Base-by-base conservation (phyloP, 805 yeast species). In the Pichia deserticola region DNA sequence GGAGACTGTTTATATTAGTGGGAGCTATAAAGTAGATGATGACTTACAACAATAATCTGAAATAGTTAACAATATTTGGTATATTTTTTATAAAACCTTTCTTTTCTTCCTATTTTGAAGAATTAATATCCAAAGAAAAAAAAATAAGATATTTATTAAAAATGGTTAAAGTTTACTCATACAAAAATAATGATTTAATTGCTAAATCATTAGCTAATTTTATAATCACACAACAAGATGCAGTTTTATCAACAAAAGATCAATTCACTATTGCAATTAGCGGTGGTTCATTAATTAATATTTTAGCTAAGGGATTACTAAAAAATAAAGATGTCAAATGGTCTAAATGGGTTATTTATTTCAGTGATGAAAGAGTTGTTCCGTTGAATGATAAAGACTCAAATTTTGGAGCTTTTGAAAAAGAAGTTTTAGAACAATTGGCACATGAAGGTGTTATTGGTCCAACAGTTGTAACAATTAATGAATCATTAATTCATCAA, bases 341-440 rank as follows among this genome's bases (percentile, higher is more conserved):
- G 92, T 65, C 69, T 36, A 74, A 80, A 57, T 86, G 95, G 95
- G 79, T 79, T 52, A 82, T 90, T 11, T 90, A 75, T 70, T 89
- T 90, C 68, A 82, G 90, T 56, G 98, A 90, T 63, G 98, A 90
- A 71, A 79, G 98, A 67, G 67, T 90, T 54, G 97, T 90, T 36
- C 86, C 95, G 9, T 73, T 88, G 60, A 79, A 79, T 56, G 84
- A 88, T 62, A 81, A 76, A 27, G 97, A 90, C 64, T 86, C 96
- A 53, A 90, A 90, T 72, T 89, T 79, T 63, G 92, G 93, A 5
- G 74, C 84, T 46, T 86, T 90, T 72, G 78, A 85, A 61, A 69
- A 70, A 47, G 74, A 78, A 62, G 84, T 87, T 20, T 71, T 85
- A 51, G 70, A 73, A 47, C 68, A 76, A 47, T 65, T 81, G 50